Evolutionary conservation across 306 rosid genomes (phyloP).

Genomic region (Quercus berberidifolia): DNA sequence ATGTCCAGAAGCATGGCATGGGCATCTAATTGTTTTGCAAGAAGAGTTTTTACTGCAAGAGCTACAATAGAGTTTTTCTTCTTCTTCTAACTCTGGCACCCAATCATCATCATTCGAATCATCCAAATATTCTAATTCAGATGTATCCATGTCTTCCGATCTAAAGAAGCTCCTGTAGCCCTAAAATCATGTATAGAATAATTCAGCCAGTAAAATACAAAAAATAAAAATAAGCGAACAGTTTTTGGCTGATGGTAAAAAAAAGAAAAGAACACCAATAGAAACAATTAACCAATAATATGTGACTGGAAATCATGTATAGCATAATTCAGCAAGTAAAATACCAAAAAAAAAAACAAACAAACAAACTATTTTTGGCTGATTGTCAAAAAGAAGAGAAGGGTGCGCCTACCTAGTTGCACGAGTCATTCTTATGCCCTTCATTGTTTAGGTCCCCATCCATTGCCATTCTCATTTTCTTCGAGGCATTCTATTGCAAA

Average conservation of each 20-base stretch:
- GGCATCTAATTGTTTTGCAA: too few species aligned
- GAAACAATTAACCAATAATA: background rate
- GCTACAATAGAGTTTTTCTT: too few species aligned
- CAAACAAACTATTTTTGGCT: background rate
- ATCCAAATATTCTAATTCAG: conserved; percentile 52
- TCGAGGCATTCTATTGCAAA: conserved; percentile 47
- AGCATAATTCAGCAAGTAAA: background rate
- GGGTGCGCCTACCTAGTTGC: conserved; percentile 46
- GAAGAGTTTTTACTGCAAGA: too few species aligned
- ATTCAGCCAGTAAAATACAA: background rate
- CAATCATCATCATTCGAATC: conserved; percentile 45
- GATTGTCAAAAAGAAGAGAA: background rate
- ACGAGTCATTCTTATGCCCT: conserved; percentile 53
- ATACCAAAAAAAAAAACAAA: too few species aligned
- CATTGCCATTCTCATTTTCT: conserved; percentile 20
- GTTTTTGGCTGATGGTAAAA: too few species aligned
- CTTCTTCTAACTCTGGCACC: conserved; percentile 9
- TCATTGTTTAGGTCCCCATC: conserved; percentile 24
- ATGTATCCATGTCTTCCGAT: conserved; percentile 74
- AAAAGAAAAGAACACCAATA: background rate
- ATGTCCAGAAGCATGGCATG: too few species aligned
- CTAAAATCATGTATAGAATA: conserved; percentile 29
- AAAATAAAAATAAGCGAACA: too few species aligned
- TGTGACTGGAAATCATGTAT: too few species aligned
- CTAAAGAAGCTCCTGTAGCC: conserved; percentile 46